Conservation (phyloP, 768 basidiomycete species). For the Pleurotus djamor region DNA sequence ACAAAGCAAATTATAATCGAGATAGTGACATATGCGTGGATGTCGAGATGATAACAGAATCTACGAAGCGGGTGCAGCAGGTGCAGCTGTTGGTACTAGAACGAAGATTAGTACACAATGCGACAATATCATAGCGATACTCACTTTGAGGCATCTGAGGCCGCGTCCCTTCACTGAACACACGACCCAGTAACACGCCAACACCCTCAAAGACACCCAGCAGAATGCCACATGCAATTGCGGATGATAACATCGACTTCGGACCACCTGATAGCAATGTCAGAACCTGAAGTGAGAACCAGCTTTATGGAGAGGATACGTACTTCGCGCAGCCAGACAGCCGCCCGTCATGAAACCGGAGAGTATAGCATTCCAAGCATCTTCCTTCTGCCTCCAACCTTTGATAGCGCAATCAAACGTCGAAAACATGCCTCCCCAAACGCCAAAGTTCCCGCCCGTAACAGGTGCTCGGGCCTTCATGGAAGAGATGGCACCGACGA, state of each 20-base stretch:
- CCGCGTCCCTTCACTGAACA: constrained; percentile 81
- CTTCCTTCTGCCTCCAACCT: constrained; percentile 95
- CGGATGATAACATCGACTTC: constrained; percentile 86
- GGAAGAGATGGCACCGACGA: constrained; percentile 90
- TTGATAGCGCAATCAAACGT: constrained; percentile 99
- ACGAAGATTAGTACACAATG: background rate
- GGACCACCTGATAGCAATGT: constrained; percentile 71
- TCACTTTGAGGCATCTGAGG: constrained; percentile 79
- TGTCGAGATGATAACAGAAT: background rate
- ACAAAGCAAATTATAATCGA: background rate
- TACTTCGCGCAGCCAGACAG: constrained; percentile 90
- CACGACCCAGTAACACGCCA: constrained; percentile 86
- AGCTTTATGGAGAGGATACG: constrained; percentile 30
- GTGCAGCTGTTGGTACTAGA: constrained; percentile 1
- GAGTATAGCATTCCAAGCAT: constrained; percentile 98
- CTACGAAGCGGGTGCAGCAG: background rate
- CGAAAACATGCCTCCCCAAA: constrained; percentile 98
- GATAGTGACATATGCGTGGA: background rate
- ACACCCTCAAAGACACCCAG: constrained; percentile 95
- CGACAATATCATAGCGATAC: constrained; percentile 22
- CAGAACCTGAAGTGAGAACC: background rate
- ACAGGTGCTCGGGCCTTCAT: constrained; percentile 99
- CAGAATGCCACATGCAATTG: constrained; percentile 93
- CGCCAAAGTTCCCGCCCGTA: constrained; percentile 94
- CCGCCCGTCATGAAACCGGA: constrained; percentile 99